These are phyloP conservation scores for Cordyceps fumosorosea DNA, from an alignment of 2,329 filamentous ascomycete genomes.

Conservation along the genomic window DNA sequence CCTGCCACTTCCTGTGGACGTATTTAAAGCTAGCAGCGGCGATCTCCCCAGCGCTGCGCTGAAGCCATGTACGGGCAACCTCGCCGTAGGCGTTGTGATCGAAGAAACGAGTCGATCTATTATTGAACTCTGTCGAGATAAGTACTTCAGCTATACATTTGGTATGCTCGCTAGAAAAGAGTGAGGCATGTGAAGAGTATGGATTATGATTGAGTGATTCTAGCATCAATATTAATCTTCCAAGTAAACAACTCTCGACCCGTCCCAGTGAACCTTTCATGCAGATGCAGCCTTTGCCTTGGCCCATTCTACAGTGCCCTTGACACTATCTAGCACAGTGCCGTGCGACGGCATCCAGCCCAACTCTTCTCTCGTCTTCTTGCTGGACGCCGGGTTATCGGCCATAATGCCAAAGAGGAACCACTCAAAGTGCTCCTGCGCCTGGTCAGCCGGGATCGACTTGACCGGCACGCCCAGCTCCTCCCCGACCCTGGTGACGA, in stretches of 20 bases:
- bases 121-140: no score
- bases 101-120: no score
- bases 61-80: no score
- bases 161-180: no score
- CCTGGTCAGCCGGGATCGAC: conserved; percentile 24
- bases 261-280: no score
- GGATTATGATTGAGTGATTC: not conserved
- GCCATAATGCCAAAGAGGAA: conserved; percentile 16
- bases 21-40: no score
- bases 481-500: conserved; percentile 28
- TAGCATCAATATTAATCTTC: not conserved
- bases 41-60: no score
- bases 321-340: not conserved
- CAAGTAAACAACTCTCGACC: no score
- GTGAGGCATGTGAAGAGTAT: no score
- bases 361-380: conserved; percentile 24
- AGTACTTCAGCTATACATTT: no score
- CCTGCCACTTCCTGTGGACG: no score
- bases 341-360: not conserved
- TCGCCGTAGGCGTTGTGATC: no score
- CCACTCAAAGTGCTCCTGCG: conserved; percentile 21
- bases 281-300: not conserved
- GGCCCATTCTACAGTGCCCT: not conserved
- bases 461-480: conserved; percentile 26
- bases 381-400: conserved; percentile 29